Conservation (phyloP, 352 stramenopile species). For the Pythium chondricola region DNA sequence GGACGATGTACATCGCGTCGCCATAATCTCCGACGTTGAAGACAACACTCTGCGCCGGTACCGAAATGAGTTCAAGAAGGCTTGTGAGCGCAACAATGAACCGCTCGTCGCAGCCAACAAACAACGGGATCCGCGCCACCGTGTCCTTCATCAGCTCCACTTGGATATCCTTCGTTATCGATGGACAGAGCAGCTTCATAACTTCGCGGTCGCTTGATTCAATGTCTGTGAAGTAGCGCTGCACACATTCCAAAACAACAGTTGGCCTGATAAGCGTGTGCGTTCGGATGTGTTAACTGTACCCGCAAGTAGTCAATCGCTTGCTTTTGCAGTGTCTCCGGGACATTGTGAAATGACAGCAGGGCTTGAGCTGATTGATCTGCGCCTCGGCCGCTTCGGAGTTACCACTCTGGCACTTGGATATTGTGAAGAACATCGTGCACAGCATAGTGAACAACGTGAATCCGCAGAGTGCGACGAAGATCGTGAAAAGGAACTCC, state of each 20-base stretch:
- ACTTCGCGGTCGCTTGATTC: slow-evolving; percentile 70
- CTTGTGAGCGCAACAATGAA: slow-evolving; percentile 63
- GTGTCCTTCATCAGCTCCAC: slow-evolving; percentile 54
- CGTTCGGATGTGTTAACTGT: neutral
- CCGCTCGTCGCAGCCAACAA: slow-evolving; percentile 40
- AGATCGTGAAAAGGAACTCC: slow-evolving; percentile 61
- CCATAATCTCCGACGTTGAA: slow-evolving; percentile 51
- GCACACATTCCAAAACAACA: neutral
- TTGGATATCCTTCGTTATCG: slow-evolving; percentile 71
- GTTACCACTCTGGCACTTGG: slow-evolving; percentile 66
- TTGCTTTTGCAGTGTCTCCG: slow-evolving; percentile 44
- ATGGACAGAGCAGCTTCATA: slow-evolving; percentile 60
- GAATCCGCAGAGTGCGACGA: slow-evolving; percentile 62
- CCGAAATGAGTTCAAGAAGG: slow-evolving; percentile 50
- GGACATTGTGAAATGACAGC: slow-evolving; percentile 59
- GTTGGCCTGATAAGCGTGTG: no score
- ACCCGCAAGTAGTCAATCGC: slow-evolving; percentile 63
- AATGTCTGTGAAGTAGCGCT: slow-evolving; percentile 62
- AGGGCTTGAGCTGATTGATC: slow-evolving; percentile 75
- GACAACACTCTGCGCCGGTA: slow-evolving; percentile 48
- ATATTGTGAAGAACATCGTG: slow-evolving; percentile 75
- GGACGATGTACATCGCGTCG: slow-evolving; percentile 74
- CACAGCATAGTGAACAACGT: slow-evolving; percentile 64
- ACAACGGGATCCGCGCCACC: slow-evolving; percentile 46
- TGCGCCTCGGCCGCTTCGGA: slow-evolving; percentile 47